phyloP scores from a whole-genome alignment of 306 rosid genomes.

The Sicyos edulis region DNA sequence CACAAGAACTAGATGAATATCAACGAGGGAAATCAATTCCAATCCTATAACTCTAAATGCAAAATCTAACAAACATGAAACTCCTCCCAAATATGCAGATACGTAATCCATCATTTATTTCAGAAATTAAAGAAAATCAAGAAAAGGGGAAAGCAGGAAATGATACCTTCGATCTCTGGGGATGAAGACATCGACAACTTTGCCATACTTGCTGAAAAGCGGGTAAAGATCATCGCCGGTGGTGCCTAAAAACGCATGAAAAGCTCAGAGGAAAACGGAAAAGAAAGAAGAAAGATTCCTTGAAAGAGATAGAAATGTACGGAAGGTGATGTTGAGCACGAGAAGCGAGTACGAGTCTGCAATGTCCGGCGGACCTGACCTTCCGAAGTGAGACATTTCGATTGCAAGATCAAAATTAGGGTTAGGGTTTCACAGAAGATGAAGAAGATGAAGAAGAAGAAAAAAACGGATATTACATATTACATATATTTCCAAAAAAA shows the following conservation, averaged over 20 bases:
- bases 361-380: constrained; percentile 85
- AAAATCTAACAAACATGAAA: background rate
- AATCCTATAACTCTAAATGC: background rate
- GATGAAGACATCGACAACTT: constrained; percentile 85
- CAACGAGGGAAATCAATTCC: background rate
- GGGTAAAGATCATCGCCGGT: constrained; percentile 84
- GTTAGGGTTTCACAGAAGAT: constrained; percentile 21
- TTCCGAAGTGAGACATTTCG: constrained; percentile 77
- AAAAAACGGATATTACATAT: no score
- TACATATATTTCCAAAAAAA: no score
- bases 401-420: constrained; percentile 2
- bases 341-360: constrained; percentile 87
- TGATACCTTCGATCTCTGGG: constrained; percentile 79
- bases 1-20: background rate
- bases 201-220: constrained; percentile 76
- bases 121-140: background rate
- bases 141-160: background rate
- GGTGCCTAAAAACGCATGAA: constrained; percentile 41
- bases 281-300: background rate
- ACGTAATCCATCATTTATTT: background rate
- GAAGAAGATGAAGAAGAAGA: constrained; percentile 6
- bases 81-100: background rate
- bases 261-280: background rate
- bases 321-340: constrained; percentile 86
- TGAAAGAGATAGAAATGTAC: constrained; percentile 30